Evolutionary conservation across 2,329 filamentous ascomycete genomes (phyloP).

Genomic region (Didymella pomorum): DNA sequence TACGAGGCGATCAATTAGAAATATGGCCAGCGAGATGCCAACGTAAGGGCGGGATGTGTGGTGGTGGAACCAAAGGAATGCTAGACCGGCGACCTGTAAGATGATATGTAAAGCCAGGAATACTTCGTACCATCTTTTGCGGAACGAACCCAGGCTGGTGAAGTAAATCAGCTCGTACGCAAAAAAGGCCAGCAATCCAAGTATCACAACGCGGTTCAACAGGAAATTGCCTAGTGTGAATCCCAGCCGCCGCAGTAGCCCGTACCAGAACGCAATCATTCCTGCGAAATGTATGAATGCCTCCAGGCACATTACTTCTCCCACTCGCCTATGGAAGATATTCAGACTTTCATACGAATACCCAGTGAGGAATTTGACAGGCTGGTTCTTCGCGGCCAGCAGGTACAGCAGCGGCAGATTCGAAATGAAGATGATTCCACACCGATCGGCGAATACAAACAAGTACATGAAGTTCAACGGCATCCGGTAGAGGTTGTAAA

Average conservation of each 20-base stretch:
- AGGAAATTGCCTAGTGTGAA: conserved; percentile 62
- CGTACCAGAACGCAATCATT: conserved; percentile 65
- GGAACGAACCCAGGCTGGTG: conserved; percentile 67
- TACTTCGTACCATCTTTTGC: conserved; percentile 68
- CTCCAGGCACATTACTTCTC: conserved; percentile 68
- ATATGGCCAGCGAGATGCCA: conserved; percentile 62
- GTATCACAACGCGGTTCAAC: conserved; percentile 59
- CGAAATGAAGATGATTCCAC: conserved; percentile 61
- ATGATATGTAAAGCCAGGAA: conserved; percentile 67
- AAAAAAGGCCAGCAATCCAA: conserved; percentile 64
- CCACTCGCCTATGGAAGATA: conserved; percentile 70
- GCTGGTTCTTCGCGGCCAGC: conserved; percentile 72
- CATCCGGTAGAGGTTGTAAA: conserved; percentile 64
- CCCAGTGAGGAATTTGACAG: conserved; percentile 66
- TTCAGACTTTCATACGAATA: conserved; percentile 72
- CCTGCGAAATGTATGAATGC: conserved; percentile 64
- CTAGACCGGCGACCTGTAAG: conserved; percentile 64
- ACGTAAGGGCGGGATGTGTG: conserved; percentile 62
- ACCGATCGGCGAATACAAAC: conserved; percentile 67
- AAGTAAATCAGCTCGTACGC: conserved; percentile 69
- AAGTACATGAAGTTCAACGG: conserved; percentile 59
- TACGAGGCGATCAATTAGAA: conserved; percentile 64
- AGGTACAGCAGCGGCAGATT: conserved; percentile 67
- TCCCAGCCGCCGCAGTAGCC: conserved; percentile 59
- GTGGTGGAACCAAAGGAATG: conserved; percentile 68